Base-by-base conservation (phyloP, 306 rosid genomes). In the Geum urbanum region DNA sequence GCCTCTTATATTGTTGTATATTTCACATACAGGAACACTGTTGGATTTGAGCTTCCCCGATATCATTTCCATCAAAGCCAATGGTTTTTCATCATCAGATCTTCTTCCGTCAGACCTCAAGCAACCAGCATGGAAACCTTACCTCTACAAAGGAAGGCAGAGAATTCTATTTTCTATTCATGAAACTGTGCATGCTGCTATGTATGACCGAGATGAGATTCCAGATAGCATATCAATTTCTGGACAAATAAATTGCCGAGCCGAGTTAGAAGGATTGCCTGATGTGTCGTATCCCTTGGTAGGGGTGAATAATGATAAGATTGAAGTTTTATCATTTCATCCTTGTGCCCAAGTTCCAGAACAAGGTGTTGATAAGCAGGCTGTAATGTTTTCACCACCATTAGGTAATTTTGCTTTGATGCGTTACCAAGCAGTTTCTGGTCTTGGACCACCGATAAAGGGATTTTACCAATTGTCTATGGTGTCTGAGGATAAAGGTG, bases 81-180 rank as follows among this genome's bases (percentile, higher is more conserved):
- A 84, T 73, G 97, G 97, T 54, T 94, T 88, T 91, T 87, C 97
- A 45, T 79, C 92, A 16, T 80, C 87, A 59, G 99, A 94, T 84
- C 72, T 82, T 72, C 88, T 92, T 79, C 95, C 92, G 64, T 59
- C 88, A 43, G 99, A 91, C 72, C 91, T 81, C 76, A 94, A 94
- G 85, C 96, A 88, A 85, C 99, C 99, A 51, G 96, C 95, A 51
- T 94, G 99, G 99, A 94, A 94, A 86, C 97, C 99, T 40, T 94
- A 94, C 81, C 86, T 88, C 20, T 87, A 70, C 80, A 94, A 77
- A 84, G 97, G 99, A 81, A 94, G 84, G 76, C 99, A 91, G 74
- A 86, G 95, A 82, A 75, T 94, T 35, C 16, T 87, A 43, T 86
- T 91, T 75, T 86, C 96, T 13, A 80, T 89, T 76, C 95, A 87